A percentile compares a stretch with the other conserved stretches of the same genome.
These are phyloP conservation scores for Vitis rupestris DNA, from an alignment of 164 flowering plant species.

Conservation along the genomic window DNA sequence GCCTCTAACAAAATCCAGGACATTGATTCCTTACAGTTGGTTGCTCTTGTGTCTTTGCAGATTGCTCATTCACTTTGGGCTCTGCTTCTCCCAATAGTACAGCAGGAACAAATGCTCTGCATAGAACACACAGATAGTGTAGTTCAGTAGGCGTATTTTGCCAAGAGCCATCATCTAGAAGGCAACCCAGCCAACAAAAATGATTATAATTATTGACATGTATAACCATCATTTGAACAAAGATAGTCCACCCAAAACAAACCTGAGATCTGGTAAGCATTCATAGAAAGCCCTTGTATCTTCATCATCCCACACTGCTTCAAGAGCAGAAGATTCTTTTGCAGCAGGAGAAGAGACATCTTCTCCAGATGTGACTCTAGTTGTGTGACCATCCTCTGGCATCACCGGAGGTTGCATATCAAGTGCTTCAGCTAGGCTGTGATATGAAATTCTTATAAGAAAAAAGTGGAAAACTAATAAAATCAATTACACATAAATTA, in stretches of 20 bases:
- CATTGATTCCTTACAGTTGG: conserved; percentile 47
- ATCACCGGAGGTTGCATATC: conserved; percentile 96
- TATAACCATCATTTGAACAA: neutral
- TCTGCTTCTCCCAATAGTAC: conserved; percentile 91
- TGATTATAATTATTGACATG: neutral
- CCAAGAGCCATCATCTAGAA: neutral
- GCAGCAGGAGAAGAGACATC: conserved; percentile 67
- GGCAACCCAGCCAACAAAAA: neutral
- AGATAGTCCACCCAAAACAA: conserved; percentile 11
- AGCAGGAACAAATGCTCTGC: conserved; percentile 98
- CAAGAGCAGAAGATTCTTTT: conserved; percentile 70
- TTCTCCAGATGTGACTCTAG: conserved; percentile 83
- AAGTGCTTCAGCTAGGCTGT: conserved; percentile 94
- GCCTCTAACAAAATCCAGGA: neutral
- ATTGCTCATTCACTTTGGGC: conserved; percentile 66
- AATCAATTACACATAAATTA: no score
- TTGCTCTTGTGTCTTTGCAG: conserved; percentile 67
- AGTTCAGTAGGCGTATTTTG: neutral
- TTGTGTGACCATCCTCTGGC: conserved; percentile 97
- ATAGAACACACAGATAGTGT: conserved; percentile 7
- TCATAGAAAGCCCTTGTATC: conserved; percentile 95
- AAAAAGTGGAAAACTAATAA: no score
- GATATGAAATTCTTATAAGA: neutral
- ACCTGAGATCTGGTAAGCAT: conserved; percentile 97
- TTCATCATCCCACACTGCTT: conserved; percentile 97